These are phyloP conservation scores for Aschersonia sp. DNA, from an alignment of 2,329 filamentous ascomycete genomes.

Conservation along the genomic window DNA sequence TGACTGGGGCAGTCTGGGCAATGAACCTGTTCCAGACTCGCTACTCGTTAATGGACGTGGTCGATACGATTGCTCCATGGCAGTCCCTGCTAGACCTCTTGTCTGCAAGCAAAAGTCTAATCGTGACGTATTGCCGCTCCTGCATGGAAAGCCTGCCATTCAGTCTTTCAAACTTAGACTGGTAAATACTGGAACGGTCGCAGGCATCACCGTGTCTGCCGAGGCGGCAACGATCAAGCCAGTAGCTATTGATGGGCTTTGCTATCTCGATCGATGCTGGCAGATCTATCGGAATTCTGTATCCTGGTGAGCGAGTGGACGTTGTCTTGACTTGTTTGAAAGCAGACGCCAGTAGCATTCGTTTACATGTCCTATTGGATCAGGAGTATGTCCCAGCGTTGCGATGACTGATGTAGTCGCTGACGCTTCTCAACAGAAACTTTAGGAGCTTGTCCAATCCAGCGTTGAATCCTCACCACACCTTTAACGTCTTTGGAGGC, in stretches of 20 bases:
- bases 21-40: constrained; percentile 20
- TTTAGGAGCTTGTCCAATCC: constrained; percentile 9
- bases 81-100: constrained; percentile 11
- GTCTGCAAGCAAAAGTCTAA: constrained; percentile 6
- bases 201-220: constrained; percentile 8
- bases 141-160: constrained; percentile 2
- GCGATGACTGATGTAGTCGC: background rate
- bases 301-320: constrained; percentile 12
- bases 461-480: constrained; percentile 8
- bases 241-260: constrained; percentile 9
- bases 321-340: constrained; percentile 8
- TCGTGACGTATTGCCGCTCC: constrained; percentile 6
- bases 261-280: constrained; percentile 4
- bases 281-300: constrained; percentile 10
- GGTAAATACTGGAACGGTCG: constrained; percentile 11
- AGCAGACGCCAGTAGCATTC: constrained; percentile 1
- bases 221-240: constrained; percentile 10
- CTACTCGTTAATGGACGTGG: constrained; percentile 20
- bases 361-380: constrained; percentile 11
- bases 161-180: constrained; percentile 7
- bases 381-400: constrained; percentile 9
- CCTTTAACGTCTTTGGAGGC: constrained; percentile 5
- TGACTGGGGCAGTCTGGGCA: constrained; percentile 23
- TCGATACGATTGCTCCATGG: constrained; percentile 15
- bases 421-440: constrained; percentile 5